Conservation (phyloP, 495 filamentous ascomycete species). For the Pseudotulostoma volvatum region DNA sequence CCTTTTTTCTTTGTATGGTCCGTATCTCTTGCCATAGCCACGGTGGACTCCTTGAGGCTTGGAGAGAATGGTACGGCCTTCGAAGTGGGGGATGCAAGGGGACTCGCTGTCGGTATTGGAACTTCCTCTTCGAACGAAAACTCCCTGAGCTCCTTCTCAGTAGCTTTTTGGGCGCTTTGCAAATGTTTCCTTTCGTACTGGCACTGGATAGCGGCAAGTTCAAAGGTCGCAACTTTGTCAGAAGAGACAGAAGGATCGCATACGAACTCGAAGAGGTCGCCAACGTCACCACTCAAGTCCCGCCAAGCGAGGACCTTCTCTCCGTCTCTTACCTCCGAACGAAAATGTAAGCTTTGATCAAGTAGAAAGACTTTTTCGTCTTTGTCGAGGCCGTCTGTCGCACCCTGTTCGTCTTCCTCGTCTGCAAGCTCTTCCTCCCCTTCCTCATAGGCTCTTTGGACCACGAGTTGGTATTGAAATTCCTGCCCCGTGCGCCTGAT, state of each 20-base stretch:
- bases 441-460: constrained; percentile 93
- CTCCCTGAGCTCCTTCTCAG: constrained; percentile 59
- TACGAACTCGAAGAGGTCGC: constrained; percentile 91
- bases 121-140: constrained; percentile 69
- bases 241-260: constrained; percentile 60
- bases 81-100: constrained; percentile 46
- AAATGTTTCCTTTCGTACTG: constrained; percentile 94
- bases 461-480: constrained; percentile 90
- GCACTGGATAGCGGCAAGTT: constrained; percentile 72
- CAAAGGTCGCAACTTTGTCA: constrained; percentile 62
- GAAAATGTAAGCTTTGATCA: constrained; percentile 79
- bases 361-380: constrained; percentile 96
- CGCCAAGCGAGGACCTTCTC: constrained; percentile 85
- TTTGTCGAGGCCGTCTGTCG: constrained; percentile 50
- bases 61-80: constrained; percentile 21
- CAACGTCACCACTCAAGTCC: constrained; percentile 81
- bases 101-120: constrained; percentile 70
- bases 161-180: constrained; percentile 59
- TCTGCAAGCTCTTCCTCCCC: constrained; percentile 85
- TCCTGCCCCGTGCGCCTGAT: constrained; percentile 87
- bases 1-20: constrained; percentile 28
- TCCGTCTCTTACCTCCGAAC: constrained; percentile 60
- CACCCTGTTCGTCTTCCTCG: constrained; percentile 67
- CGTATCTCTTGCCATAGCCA: constrained; percentile 31
- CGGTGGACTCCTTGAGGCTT: constrained; percentile 19